Base-by-base conservation (phyloP, 495 filamentous ascomycete species). In the Amphirosellinia nigrospora region DNA sequence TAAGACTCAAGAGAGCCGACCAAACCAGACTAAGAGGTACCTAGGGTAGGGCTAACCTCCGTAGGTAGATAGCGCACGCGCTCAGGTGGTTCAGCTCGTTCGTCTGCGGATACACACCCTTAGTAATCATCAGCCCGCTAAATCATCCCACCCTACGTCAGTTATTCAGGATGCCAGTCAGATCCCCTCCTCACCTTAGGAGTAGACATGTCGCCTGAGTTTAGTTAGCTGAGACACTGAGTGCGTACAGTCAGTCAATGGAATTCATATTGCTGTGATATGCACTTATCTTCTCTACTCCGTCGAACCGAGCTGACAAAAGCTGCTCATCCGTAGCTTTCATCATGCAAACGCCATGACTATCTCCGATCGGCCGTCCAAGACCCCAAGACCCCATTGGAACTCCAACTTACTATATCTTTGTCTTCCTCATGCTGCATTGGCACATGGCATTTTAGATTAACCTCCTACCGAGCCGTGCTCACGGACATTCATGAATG, bases 391-490 rank as follows among this genome's bases (percentile, higher is more conserved):
- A 38, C 15, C 32, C 23, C 26, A 32, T 59, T 13, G 19, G 52
- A 45, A 32, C 64, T 67, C 46, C 46, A 58, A 67, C 32, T 45
- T 23, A 59, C 64, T 45, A 45, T 67, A 67, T 59, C 23, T 16
- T 56, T 19, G 26, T 43, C 52, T 58, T 23, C 16, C 32, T 46
- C 39, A 46, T 67, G 64, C 64, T 58, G 36, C 50, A 67, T 43
- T 67, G 64, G 38, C 64, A 67, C 64, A 67, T 58, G 64, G 64
- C 64, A 67, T 56, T 56, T 56, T 67, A 67, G 41, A 67, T 58
- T 56, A 52, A 45, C 64, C 64, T 34, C 64, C 53, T 67, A 59
- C 64, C 64, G 64, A 67, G 64, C 64, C 52, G 64, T 36, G 64
- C 46, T 26, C 21, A n/a, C 64, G 64, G 64, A 0, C 64, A 67